Evolutionary conservation across 768 basidiomycete species (phyloP).

Genomic region (Tricholoma sp.): DNA sequence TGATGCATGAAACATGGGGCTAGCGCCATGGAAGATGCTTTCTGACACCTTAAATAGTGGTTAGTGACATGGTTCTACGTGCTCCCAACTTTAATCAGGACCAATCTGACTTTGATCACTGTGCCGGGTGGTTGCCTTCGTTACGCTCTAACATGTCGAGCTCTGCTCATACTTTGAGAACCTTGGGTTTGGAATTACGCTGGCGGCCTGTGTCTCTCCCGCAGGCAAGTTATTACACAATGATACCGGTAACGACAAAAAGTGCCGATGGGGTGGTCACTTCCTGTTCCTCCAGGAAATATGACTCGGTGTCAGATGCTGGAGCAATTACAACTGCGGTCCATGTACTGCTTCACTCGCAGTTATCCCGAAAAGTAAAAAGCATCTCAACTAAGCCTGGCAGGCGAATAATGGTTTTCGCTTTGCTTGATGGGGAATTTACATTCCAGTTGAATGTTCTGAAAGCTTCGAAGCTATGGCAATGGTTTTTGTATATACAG

Average conservation of each 20-base stretch:
- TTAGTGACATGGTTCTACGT: constrained; percentile 18
- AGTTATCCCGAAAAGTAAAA: constrained; percentile 70
- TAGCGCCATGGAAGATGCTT: constrained; percentile 74
- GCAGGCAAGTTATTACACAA: constrained; percentile 19
- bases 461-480: not conserved
- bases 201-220: constrained; percentile 60
- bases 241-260: too few species aligned
- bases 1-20: constrained; percentile 85
- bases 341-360: constrained; percentile 70
- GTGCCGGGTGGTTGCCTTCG: constrained; percentile 73
- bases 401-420: too few species aligned
- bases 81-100: not conserved
- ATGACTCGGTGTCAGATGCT: too few species aligned
- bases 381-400: too few species aligned
- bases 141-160: constrained; percentile 76
- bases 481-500: not conserved
- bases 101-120: too few species aligned
- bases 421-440: not conserved
- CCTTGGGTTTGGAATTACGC: constrained; percentile 53
- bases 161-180: constrained; percentile 68
- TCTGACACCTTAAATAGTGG: constrained; percentile 78
- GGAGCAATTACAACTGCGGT: constrained; percentile 45
- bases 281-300: too few species aligned
- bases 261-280: too few species aligned
- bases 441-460: not conserved